Evolutionary conservation across 108 stramenopile genomes (phyloP), one percentile per base, ranked within the genome.

Genomic region (Pseudonitzschia multistriata): DNA sequence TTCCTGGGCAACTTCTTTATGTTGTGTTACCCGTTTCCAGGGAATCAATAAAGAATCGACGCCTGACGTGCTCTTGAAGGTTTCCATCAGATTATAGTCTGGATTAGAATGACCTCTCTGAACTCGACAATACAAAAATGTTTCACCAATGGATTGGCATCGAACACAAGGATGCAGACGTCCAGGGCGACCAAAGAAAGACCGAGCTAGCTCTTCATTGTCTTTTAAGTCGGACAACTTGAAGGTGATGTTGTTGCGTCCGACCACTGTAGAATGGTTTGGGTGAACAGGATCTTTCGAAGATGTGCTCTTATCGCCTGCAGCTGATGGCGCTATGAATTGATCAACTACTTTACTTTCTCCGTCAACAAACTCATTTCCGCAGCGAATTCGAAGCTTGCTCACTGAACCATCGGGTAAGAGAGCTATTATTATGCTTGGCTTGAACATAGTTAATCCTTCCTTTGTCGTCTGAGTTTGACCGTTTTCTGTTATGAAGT

Each of bases 81-180:
- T 42, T 17, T 62, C 74, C 4, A 66, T 28, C 63, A 78, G 80
- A 27, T 73, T 71, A 52, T 76, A 82, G 56, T 87, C 83, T 13
- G 49, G 53, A 62, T 87, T 87, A 0, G 83, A 77, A 70, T 87
- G 86, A 3, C 50, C 11, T 21, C 53, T 68, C 14, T 29, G 49
- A 0, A 87, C 74, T 49, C 83, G 71, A 60, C 86, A 87, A 19
- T 62, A 24, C 24, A 74, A 52, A 11, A 76, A 61, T 3, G 71
- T 37, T 10, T 53, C 22, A 13, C 74, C 55, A n/a, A 42, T 0
- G 24, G 65, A 68, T 63, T 79, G 68, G 45, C 84, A 85, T 21
- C 80, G 66, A 40, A 68, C 74, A 67, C 84, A 85, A 6, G 84
- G 59, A 22, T 60, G 47, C 35, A 49, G n/a, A 39, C 71, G 52